Evolutionary conservation across 768 basidiomycete species (phyloP).

Genomic region (Strobilomyces echinocephalus): DNA sequence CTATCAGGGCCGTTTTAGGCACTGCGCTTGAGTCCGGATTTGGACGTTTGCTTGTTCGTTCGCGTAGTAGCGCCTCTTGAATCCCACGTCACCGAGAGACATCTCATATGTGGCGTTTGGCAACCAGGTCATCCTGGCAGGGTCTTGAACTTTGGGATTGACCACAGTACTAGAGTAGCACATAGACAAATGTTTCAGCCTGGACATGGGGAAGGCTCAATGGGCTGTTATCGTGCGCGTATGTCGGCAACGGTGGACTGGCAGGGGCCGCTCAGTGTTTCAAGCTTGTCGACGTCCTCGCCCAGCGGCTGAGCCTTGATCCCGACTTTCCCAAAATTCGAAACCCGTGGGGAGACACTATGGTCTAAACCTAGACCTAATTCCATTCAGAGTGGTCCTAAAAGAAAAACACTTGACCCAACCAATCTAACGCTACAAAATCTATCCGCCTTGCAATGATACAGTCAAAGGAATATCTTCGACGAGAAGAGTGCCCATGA

Average conservation of each 20-base stretch:
- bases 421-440: slow-evolving; percentile 20
- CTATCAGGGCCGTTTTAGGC: slow-evolving; percentile 20
- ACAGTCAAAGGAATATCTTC: slow-evolving; percentile 9
- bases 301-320: no score
- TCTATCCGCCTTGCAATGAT: slow-evolving; percentile 18
- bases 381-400: not conserved
- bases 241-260: no score
- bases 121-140: not conserved
- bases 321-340: no score
- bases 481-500: not conserved
- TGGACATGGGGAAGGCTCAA: no score
- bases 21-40: slow-evolving; percentile 24
- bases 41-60: slow-evolving; percentile 25
- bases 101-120: not conserved
- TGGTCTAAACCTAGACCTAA: not conserved
- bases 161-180: no score
- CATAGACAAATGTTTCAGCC: no score
- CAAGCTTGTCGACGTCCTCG: no score
- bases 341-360: no score
- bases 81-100: not conserved
- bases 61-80: not conserved
- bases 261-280: no score
- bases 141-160: no score
- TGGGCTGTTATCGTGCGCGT: no score
- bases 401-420: not conserved